Conservation (phyloP, 202 grass and related monocot species). For the Setaria viridis region DNA sequence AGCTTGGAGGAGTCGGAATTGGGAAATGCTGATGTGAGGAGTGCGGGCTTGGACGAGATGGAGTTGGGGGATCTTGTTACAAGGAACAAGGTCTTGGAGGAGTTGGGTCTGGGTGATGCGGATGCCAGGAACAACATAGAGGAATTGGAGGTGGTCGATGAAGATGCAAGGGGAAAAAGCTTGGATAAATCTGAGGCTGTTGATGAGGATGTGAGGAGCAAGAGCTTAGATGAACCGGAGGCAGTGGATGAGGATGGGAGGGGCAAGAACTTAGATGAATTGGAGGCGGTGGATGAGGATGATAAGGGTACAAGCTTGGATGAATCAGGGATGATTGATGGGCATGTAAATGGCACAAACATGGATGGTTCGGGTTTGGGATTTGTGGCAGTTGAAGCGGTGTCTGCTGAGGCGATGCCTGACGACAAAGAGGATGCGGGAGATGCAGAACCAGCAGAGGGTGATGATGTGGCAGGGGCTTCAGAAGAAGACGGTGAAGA, state of each 20-base stretch:
- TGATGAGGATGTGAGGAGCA: constrained; percentile 30
- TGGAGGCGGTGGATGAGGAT: constrained; percentile 30
- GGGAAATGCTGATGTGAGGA: constrained; percentile 9
- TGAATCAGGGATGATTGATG: constrained; percentile 18
- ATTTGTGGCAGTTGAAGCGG: constrained; percentile 3
- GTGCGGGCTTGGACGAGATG: constrained; percentile 17
- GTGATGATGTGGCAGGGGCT: constrained; percentile 18
- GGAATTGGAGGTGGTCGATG: constrained; percentile 35
- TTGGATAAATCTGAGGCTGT: constrained; percentile 29
- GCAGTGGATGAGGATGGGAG: constrained; percentile 34
- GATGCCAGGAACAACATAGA: constrained; percentile 49
- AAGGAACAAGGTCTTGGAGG: constrained; percentile 6
- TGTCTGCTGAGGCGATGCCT: not conserved
- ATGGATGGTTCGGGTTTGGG: constrained; percentile 23
- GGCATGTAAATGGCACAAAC: constrained; percentile 2
- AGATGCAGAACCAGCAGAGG: not conserved
- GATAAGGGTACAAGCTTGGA: constrained; percentile 16
- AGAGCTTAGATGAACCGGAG: constrained; percentile 42
- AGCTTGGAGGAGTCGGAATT: constrained; percentile 3
- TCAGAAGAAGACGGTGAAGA: constrained; percentile 27
- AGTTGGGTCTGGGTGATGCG: not conserved
- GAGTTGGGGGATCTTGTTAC: constrained; percentile 20
- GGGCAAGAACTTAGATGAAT: constrained; percentile 43
- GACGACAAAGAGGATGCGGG: not conserved
- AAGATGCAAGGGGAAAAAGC: constrained; percentile 26